Conservation (phyloP, 345 rosid genomes). For the Gossypium sturtianum region DNA sequence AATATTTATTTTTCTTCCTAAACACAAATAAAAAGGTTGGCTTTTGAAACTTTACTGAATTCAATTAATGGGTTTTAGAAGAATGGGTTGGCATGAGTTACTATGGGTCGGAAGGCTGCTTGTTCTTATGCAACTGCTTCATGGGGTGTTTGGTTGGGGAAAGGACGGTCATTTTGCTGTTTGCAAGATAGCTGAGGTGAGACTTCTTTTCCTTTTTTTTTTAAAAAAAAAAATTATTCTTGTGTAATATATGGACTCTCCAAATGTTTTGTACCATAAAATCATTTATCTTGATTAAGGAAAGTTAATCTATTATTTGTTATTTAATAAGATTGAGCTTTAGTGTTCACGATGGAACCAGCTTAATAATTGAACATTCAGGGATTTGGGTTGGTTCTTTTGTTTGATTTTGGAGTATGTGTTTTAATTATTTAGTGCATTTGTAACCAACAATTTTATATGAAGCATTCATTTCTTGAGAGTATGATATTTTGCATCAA, state of each 20-base stretch:
- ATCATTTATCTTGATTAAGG: neutral
- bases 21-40: neutral
- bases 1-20: no score
- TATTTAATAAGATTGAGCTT: neutral
- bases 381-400: neutral
- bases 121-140: constrained; percentile 42
- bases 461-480: neutral
- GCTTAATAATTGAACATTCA: neutral
- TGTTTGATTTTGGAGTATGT: neutral
- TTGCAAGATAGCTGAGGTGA: constrained; percentile 89
- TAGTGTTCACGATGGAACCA: neutral
- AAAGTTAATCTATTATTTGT: neutral
- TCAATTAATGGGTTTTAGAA: neutral
- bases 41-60: neutral
- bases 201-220: neutral
- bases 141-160: constrained; percentile 73
- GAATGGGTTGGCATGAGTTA: constrained; percentile 27
- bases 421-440: neutral
- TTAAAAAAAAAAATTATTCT: neutral
- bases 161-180: constrained; percentile 68
- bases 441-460: neutral
- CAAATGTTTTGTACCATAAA: neutral
- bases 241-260: neutral
- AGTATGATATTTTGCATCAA: neutral
- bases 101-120: constrained; percentile 37